A percentile compares a stretch with the other conserved stretches of the same genome.
Evolutionary conservation across 2,329 filamentous ascomycete species (phyloP).

Genomic region (Neodidymelliopsis sp.): DNA sequence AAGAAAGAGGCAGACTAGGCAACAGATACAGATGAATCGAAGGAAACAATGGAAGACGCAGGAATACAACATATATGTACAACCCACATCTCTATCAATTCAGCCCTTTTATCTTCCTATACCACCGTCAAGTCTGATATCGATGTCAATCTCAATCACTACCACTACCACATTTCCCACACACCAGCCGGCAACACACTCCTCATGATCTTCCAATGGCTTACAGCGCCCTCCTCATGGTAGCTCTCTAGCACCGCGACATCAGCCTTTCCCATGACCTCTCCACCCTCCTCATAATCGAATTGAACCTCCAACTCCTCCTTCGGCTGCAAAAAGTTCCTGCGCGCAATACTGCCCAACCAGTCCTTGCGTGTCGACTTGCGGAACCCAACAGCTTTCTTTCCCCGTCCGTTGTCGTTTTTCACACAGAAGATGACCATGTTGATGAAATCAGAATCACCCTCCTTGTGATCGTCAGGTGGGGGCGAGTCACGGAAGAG

Average conservation of each 20-base stretch:
- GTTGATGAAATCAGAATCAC: constrained; percentile 79
- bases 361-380: constrained; percentile 69
- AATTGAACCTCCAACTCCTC: constrained; percentile 68
- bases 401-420: constrained; percentile 48
- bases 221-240: constrained; percentile 78
- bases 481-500: constrained; percentile 81
- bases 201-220: constrained; percentile 94
- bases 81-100: too few species aligned
- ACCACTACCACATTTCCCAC: constrained; percentile 82
- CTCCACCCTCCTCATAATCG: constrained; percentile 50
- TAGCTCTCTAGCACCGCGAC: constrained; percentile 72
- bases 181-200: constrained; percentile 76
- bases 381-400: constrained; percentile 69
- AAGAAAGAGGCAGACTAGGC: too few species aligned
- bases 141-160: background rate
- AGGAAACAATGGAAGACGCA: too few species aligned
- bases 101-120: too few species aligned
- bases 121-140: too few species aligned
- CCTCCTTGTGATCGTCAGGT: constrained; percentile 50
- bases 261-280: constrained; percentile 68
- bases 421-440: constrained; percentile 95
- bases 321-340: constrained; percentile 74
- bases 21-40: too few species aligned
- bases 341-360: constrained; percentile 73
- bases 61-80: too few species aligned